Evolutionary conservation across 2,329 filamentous ascomycete species (phyloP), one percentile per base, ranked within the genome.

Genomic region (Hymenoscyphus repandus): DNA sequence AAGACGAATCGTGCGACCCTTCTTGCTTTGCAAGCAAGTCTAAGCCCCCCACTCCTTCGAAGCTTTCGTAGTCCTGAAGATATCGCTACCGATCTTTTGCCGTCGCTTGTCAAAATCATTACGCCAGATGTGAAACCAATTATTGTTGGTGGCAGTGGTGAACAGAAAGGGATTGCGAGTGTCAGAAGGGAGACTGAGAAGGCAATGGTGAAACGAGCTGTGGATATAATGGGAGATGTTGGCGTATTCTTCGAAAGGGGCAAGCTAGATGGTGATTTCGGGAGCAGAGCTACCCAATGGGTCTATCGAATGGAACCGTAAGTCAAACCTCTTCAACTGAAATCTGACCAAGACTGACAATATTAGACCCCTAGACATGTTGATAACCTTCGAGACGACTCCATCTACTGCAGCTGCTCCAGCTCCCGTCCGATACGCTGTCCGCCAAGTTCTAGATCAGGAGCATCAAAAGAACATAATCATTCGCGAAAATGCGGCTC

Each of bases 271-370:
- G 76, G 76, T 11, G 85, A 88, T 33, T 77, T 78, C 6, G 68
- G 75, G 5, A 73, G 72, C 17, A 75, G 75, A 50, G 78, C 81
- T 32, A 71, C 76, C 15, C 77, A 82, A 59, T 97, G 84, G 78
- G 85, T 95, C 7, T 97, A 95, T 69, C 83, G 93, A 47, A 91
- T 99, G 88, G 92, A 97, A 64, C 93, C 93, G 78, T 91, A 73
- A 77, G 86, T 83, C 27, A 36, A 9, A n/a, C 30, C 22, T 18
- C 32, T 30, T 17, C 36, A 12, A 15, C 15, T 15, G 34, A 22
- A 20, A 50, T 47, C 31, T 51, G 18, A 36, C 39, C 31, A 13
- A 27, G 34, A 20, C 45, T 60, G 50, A 59, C 22, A 22, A 4
- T 38, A 33, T 32, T 54, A 79, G 76, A 49, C 75, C 82, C 1